Conservation (phyloP, 768 basidiomycete species). For the Suillus sp. region DNA sequence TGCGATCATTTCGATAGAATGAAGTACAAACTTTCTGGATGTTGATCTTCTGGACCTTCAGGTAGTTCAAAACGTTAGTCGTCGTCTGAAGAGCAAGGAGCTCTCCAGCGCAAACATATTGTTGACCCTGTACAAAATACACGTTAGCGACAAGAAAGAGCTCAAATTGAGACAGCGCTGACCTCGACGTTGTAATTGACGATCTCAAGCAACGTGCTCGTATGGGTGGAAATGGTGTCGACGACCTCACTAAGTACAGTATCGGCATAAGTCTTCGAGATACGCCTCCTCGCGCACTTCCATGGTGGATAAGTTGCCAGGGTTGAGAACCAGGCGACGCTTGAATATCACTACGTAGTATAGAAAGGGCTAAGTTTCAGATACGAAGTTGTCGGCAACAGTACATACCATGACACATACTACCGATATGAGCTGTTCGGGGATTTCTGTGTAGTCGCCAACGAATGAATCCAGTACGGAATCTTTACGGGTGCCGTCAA, state of each 20-base stretch:
- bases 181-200: conserved; percentile 97
- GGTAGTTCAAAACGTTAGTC: conserved; percentile 94
- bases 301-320: too few species aligned
- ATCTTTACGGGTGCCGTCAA: too few species aligned
- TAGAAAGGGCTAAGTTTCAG: too few species aligned
- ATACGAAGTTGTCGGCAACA: too few species aligned
- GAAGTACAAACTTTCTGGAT: conserved; percentile 64
- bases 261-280: conserved; percentile 93
- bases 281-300: too few species aligned
- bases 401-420: too few species aligned
- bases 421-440: too few species aligned
- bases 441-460: too few species aligned
- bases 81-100: conserved; percentile 89
- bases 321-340: too few species aligned
- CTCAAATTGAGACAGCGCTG: conserved; percentile 19
- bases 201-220: conserved; percentile 90
- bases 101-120: too few species aligned
- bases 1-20: not conserved
- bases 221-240: conserved; percentile 78
- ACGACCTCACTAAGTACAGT: conserved; percentile 97
- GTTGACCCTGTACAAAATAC: conserved; percentile 73
- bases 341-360: too few species aligned
- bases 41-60: conserved; percentile 96
- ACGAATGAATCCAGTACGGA: too few species aligned
- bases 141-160: conserved; percentile 9